These are phyloP conservation scores for Calonectria pteridis DNA, from an alignment of 2,329 filamentous ascomycete genomes.

Conservation along the genomic window DNA sequence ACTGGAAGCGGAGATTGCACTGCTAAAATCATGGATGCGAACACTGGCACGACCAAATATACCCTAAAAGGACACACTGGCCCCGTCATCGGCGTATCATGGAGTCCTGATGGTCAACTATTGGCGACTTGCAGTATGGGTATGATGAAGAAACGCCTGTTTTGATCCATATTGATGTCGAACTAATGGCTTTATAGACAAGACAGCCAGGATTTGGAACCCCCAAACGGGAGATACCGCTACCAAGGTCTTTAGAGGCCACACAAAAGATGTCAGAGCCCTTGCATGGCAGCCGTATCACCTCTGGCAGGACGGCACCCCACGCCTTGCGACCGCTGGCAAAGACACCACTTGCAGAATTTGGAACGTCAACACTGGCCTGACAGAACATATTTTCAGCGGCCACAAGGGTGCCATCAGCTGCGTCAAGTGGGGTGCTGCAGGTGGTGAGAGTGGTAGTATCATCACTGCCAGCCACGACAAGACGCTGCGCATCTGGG, in stretches of 20 bases:
- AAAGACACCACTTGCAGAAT: neutral
- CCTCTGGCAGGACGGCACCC: neutral
- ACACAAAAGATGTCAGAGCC: neutral
- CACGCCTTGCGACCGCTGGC: neutral
- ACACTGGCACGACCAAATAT: neutral
- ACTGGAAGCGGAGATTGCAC: slow-evolving; percentile 5
- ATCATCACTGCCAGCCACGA: slow-evolving; percentile 1
- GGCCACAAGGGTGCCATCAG: neutral
- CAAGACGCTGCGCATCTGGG: slow-evolving; percentile 2
- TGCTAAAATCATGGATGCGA: neutral
- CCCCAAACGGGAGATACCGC: neutral
- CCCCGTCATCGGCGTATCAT: neutral
- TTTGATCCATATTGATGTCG: neutral
- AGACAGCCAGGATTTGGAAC: neutral
- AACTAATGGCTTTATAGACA: neutral
- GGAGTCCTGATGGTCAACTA: neutral
- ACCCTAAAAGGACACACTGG: neutral
- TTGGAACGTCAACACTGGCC: neutral
- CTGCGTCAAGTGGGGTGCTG: neutral
- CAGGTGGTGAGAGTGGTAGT: neutral
- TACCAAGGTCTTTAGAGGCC: neutral
- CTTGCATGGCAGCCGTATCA: neutral
- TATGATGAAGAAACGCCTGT: neutral
- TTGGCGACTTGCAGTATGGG: slow-evolving; percentile 1
- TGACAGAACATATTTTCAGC: neutral